A percentile compares a stretch with the other conserved stretches of the same genome.
Evolutionary conservation across 2,329 filamentous ascomycete genomes (phyloP).

Genomic region (Beauveria pseudobassiana): DNA sequence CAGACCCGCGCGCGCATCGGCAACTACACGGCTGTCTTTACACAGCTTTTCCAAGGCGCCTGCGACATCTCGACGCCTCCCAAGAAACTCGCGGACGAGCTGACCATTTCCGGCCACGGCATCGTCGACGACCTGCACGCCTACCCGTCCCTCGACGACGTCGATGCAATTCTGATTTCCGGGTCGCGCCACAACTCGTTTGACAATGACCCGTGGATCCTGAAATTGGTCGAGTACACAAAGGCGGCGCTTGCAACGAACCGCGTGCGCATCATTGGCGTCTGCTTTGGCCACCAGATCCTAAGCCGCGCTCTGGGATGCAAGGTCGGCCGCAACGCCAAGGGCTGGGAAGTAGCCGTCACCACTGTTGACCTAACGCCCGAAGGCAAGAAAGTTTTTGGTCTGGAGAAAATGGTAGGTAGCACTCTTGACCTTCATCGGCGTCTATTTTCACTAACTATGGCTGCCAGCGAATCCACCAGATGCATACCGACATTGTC

Average conservation of each 20-base stretch:
- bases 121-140: constrained; percentile 55
- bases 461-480: constrained; percentile 55
- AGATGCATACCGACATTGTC: constrained; percentile 82
- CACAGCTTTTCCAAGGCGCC: constrained; percentile 47
- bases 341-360: constrained; percentile 79
- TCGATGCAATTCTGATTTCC: constrained; percentile 79
- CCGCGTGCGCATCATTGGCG: constrained; percentile 63
- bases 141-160: constrained; percentile 64
- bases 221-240: constrained; percentile 63
- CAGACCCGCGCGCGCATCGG: constrained; percentile 57
- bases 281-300: constrained; percentile 88
- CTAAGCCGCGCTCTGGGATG: constrained; percentile 63
- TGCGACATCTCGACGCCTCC: constrained; percentile 38
- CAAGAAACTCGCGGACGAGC: constrained; percentile 13
- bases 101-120: constrained; percentile 43
- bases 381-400: constrained; percentile 66
- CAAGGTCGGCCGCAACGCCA: constrained; percentile 57
- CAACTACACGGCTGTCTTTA: constrained; percentile 66
- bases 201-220: constrained; percentile 68
- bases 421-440: not conserved
- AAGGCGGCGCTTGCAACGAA: constrained; percentile 49
- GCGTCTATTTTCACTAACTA: not conserved
- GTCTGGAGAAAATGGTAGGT: constrained; percentile 49
- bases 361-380: constrained; percentile 59
- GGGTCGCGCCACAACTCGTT: constrained; percentile 70